Evolutionary conservation across 805 yeast genomes (phyloP).

Genomic region (Kurtzmaniella cleridarum): DNA sequence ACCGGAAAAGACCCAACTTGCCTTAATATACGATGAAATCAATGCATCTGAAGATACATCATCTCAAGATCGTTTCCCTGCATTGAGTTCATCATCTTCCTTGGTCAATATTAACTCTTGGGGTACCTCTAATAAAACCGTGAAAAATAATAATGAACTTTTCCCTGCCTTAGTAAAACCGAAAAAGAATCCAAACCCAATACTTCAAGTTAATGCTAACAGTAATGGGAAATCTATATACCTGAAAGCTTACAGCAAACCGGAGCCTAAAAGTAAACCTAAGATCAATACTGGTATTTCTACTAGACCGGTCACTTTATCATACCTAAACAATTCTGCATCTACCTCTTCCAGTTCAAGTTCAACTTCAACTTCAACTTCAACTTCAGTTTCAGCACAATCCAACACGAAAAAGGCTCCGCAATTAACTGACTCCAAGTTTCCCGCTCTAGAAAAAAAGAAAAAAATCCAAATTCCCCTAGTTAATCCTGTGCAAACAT

Average conservation of each 20-base stretch:
- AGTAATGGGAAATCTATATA: constrained; percentile 28
- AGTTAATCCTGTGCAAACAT: constrained; percentile 43
- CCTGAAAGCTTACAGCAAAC: constrained; percentile 24
- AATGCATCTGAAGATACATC: constrained; percentile 21
- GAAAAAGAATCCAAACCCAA: constrained; percentile 6
- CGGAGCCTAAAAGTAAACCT: constrained; percentile 5
- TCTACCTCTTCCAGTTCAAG: constrained; percentile 18
- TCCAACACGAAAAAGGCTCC: constrained; percentile 9
- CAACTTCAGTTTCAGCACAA: constrained; percentile 21
- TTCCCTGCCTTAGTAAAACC: constrained; percentile 34
- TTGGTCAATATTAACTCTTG: constrained; percentile 18
- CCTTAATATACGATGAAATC: constrained; percentile 15
- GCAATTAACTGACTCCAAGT: constrained; percentile 22
- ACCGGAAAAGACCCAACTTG: background rate
- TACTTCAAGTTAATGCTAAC: constrained; percentile 10
- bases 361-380: constrained; percentile 24
- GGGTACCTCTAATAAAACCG: constrained; percentile 13
- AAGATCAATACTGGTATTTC: constrained; percentile 9
- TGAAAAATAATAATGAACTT: constrained; percentile 14
- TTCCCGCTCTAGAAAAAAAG: constrained; percentile 48
- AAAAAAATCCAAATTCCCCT: constrained; percentile 43
- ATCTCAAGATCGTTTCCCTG: constrained; percentile 43
- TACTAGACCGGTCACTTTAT: constrained; percentile 11
- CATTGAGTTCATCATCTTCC: constrained; percentile 26
- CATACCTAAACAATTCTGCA: constrained; percentile 11